Evolutionary conservation across 331 rosid species (phyloP), one percentile per base, ranked within the genome.

Genomic region (Malus hybrid): DNA sequence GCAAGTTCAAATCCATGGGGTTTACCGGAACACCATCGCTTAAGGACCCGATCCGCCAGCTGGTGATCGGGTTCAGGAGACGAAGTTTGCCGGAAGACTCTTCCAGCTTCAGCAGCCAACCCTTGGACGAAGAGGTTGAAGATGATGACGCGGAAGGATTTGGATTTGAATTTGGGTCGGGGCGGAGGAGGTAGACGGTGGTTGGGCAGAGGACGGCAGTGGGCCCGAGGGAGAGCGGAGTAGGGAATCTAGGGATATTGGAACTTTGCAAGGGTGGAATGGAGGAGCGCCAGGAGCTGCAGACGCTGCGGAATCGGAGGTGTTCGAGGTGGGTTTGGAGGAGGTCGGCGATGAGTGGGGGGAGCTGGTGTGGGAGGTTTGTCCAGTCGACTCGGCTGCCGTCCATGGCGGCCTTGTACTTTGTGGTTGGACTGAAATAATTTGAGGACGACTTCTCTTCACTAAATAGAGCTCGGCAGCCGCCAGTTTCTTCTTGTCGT

Each of bases 261-360:
- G 44, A 34, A 39, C 22, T 63, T 16, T 20, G 28, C 20, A 72
- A 55, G 14, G 48, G 84, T 36, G 82, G 85, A 27, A 88, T 29
- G 5, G 82, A 85, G 48, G 86, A 82, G 33, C 88, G 81, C 83
- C 86, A 89, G 6, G 83, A 65, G 3, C 11, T 69, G 34, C 93
- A 89, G 11, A 89, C 86, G 59, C 97, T 86, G 54, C 90, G 91
- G 33, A 89, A 88, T 70, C 90, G 81, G 59, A 86, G 83, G 69
- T 77, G 59, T 32, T 86, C 93, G 34, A 86, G 63, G 71, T 39
- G 77, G 16, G 69, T 76, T 24, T 85, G 74, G 24, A 90, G 83
- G 19, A 33, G 72, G 29, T 81, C 78, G 27, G 87, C 88, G 67
- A 92, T 79, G 48, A 60, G 69, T 0, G 82, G 42, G 85, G 84